Percentiles rank a stretch among this genome's conserved stretches.
These are phyloP conservation scores for Boletus barrowsii DNA, from an alignment of 768 basidiomycete genomes.

Conservation along the genomic window DNA sequence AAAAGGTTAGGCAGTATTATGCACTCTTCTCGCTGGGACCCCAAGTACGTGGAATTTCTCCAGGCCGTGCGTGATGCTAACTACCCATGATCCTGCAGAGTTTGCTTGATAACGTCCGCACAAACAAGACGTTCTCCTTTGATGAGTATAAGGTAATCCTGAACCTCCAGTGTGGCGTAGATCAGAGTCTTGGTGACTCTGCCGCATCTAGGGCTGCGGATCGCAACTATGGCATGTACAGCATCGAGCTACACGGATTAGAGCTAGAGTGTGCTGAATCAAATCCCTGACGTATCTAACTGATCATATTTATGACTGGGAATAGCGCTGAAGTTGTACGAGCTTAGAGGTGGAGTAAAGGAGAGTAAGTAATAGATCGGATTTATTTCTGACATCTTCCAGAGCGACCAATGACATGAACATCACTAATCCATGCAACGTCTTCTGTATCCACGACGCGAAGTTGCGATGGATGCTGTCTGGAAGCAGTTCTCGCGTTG, in stretches of 20 bases:
- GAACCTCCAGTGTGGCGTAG: slow-evolving; percentile 83
- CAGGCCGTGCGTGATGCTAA: background rate
- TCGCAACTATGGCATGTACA: slow-evolving; percentile 79
- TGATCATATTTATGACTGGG: slow-evolving; percentile 10
- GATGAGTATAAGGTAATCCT: slow-evolving; percentile 94
- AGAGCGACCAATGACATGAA: background rate
- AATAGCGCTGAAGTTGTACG: background rate
- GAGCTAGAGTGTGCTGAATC: slow-evolving; percentile 54
- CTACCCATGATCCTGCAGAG: slow-evolving; percentile 43
- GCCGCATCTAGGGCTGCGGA: slow-evolving; percentile 53
- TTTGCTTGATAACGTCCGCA: slow-evolving; percentile 70
- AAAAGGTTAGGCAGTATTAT: slow-evolving; percentile 77
- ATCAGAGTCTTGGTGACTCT: slow-evolving; percentile 52
- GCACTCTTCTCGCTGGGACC: slow-evolving; percentile 72
- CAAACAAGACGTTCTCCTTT: slow-evolving; percentile 68
- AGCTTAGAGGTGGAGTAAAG: background rate
- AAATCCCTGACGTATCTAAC: slow-evolving; percentile 21
- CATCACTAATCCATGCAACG: slow-evolving; percentile 33
- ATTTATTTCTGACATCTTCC: slow-evolving; percentile 1
- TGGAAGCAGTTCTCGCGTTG: slow-evolving; percentile 27
- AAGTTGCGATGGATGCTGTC: slow-evolving; percentile 16
- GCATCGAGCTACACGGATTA: slow-evolving; percentile 85
- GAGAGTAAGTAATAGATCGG: background rate
- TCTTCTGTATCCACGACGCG: slow-evolving; percentile 31
- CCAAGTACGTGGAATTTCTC: slow-evolving; percentile 47